Conservation (phyloP, 768 basidiomycete species). For the Melanogaster broomeanus region DNA sequence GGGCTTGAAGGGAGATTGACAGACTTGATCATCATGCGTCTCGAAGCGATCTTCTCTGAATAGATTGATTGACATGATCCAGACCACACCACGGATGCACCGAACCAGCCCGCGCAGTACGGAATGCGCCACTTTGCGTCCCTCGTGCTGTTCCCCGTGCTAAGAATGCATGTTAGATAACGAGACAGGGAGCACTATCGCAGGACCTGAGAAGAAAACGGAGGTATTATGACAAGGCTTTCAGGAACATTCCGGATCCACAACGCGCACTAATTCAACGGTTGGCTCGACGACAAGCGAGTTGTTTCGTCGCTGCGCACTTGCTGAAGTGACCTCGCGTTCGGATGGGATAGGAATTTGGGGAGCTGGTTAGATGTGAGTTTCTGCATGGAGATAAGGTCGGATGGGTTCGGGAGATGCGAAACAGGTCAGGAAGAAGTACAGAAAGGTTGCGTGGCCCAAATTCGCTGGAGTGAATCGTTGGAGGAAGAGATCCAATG, state of each 20-base stretch:
- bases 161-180: too few relatives aligned
- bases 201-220: neutral
- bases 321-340: neutral
- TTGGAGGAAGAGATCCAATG: slow-evolving; percentile 10
- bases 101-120: too few relatives aligned
- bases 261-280: neutral
- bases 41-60: too few relatives aligned
- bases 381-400: slow-evolving; percentile 8
- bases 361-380: neutral
- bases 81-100: too few relatives aligned
- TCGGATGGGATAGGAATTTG: neutral
- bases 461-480: slow-evolving; percentile 26
- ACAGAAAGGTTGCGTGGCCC: slow-evolving; percentile 14
- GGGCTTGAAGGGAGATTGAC: neutral
- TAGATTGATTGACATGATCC: too few relatives aligned
- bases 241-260: neutral
- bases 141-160: slow-evolving; percentile 6
- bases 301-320: neutral
- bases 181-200: neutral
- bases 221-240: neutral
- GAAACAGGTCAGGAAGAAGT: neutral
- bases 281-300: neutral
- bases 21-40: neutral
- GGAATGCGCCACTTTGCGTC: neutral
- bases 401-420: slow-evolving; percentile 23